phyloP scores from a whole-genome alignment of 768 basidiomycete genomes.

The Panellus pusillus region DNA sequence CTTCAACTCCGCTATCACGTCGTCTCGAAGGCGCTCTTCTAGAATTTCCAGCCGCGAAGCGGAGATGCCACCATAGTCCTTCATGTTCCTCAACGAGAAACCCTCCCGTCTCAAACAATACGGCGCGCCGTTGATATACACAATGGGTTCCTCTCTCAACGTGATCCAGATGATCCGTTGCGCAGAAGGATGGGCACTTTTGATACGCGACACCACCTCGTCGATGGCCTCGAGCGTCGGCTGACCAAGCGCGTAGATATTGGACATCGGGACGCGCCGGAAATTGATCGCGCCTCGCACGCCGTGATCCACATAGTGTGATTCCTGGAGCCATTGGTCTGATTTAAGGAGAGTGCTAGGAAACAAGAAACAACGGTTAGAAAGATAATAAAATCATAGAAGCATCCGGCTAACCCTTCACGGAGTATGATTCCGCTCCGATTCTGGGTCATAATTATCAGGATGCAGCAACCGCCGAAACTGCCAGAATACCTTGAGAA shows the following conservation, averaged over 20 bases:
- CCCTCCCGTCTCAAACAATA: slow-evolving; percentile 87
- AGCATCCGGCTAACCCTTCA: slow-evolving; percentile 55
- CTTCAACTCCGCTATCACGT: slow-evolving; percentile 81
- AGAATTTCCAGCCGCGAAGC: slow-evolving; percentile 84
- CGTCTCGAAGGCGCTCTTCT: slow-evolving; percentile 86
- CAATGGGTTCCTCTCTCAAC: slow-evolving; percentile 88
- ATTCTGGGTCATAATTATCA: slow-evolving; percentile 48
- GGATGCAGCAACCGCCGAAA: background rate
- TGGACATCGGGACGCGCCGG: slow-evolving; percentile 75
- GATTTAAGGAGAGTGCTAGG: slow-evolving; percentile 84
- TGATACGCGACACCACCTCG: slow-evolving; percentile 69
- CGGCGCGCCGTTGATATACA: slow-evolving; percentile 90
- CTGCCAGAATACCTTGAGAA: slow-evolving; percentile 65
- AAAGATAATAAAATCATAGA: background rate
- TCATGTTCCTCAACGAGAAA: slow-evolving; percentile 91
- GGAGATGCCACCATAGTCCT: slow-evolving; percentile 97
- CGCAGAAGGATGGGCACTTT: slow-evolving; percentile 56
- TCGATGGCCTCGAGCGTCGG: slow-evolving; percentile 87
- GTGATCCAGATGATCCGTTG: slow-evolving; percentile 85
- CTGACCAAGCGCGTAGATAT: slow-evolving; percentile 91
- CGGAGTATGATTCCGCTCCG: slow-evolving; percentile 93
- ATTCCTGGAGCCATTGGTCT: slow-evolving; percentile 85
- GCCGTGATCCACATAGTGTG: slow-evolving; percentile 59
- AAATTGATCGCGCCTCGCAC: slow-evolving; percentile 96
- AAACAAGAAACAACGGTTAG: background rate